phyloP scores from a whole-genome alignment of 2,329 filamentous ascomycete genomes.

The Neophaeococcomyces mojaviensis region DNA sequence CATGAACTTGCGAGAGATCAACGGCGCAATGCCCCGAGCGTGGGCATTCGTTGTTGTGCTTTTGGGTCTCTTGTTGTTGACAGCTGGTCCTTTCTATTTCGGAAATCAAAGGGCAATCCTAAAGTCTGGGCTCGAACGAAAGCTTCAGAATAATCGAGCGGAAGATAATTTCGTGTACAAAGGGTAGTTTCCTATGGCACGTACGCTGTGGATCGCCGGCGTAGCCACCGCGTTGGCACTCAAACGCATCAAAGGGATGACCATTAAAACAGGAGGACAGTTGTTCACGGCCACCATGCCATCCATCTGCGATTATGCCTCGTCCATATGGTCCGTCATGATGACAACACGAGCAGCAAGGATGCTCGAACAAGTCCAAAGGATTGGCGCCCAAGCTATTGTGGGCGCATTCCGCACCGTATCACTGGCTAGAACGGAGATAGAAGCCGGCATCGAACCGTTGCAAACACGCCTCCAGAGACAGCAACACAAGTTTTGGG shows the following conservation, averaged over 20 bases:
- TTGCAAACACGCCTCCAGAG: not conserved
- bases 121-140: no score
- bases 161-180: no score
- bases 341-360: not conserved
- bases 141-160: no score
- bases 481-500: not conserved
- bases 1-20: not conserved
- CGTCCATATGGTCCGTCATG: not conserved
- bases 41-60: no score
- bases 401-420: not conserved
- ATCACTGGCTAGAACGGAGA: constrained; percentile 1
- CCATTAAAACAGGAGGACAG: constrained; percentile 9
- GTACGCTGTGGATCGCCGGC: no score
- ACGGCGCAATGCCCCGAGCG: no score
- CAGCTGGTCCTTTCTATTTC: no score
- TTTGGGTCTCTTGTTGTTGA: no score
- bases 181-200: no score
- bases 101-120: no score
- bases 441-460: not conserved
- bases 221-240: not conserved
- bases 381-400: not conserved
- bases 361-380: not conserved
- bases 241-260: constrained; percentile 2
- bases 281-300: constrained; percentile 3
- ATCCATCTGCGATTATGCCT: constrained; percentile 1